Conservation (phyloP, 1,284 basidiomycete genomes). For the Trichosporon sp. region DNA sequence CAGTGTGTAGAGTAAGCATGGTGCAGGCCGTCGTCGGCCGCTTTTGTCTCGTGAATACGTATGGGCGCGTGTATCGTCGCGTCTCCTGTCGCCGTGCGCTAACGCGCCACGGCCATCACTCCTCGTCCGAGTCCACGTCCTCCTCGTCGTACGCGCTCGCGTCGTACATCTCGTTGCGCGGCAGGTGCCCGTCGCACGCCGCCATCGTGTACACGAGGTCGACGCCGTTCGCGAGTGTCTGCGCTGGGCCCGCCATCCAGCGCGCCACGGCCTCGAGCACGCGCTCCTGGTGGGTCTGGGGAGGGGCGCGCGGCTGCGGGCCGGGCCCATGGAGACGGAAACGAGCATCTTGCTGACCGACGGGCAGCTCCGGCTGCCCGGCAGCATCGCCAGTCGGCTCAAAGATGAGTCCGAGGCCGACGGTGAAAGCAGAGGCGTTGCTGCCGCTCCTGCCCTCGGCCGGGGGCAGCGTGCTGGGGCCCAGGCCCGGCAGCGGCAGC, state of each 20-base stretch:
- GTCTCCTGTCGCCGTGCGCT: no score
- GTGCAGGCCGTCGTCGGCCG: neutral
- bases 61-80: no score
- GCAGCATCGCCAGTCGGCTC: neutral
- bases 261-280: neutral
- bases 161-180: neutral
- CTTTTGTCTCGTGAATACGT: neutral
- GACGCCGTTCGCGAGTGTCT: neutral
- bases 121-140: neutral
- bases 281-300: neutral
- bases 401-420: neutral
- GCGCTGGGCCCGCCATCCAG: neutral
- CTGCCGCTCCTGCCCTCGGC: neutral
- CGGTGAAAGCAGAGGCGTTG: neutral
- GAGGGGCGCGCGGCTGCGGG: neutral
- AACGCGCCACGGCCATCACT: neutral
- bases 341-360: neutral
- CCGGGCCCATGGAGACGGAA: no score
- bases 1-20: no score
- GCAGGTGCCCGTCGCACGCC: neutral
- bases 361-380: neutral
- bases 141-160: neutral
- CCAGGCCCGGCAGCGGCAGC: neutral
- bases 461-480: neutral
- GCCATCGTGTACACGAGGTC: slow-evolving; percentile 1